phyloP scores from a whole-genome alignment of 108 stramenopile genomes.

The Halocafeteria seosinensis region DNA sequence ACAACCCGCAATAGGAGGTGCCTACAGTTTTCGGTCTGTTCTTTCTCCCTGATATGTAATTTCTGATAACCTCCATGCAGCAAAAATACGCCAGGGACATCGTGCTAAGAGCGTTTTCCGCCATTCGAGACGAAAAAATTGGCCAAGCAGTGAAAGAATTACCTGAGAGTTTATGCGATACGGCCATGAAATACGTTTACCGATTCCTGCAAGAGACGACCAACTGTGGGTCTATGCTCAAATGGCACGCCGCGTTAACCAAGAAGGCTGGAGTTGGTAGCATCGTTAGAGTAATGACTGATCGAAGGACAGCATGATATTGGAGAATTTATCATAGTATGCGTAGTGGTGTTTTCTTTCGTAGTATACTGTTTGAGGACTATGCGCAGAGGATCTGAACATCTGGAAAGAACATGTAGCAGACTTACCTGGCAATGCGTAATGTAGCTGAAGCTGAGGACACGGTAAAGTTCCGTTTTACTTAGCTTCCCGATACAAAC shows the following conservation, averaged over 20 bases:
- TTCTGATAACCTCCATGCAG: not conserved
- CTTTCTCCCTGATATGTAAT: too few relatives aligned
- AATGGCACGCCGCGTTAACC: slow-evolving; percentile 7
- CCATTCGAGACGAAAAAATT: not conserved
- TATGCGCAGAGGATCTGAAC: too few relatives aligned
- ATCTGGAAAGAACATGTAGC: too few relatives aligned
- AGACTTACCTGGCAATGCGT: too few relatives aligned
- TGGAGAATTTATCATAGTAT: too few relatives aligned
- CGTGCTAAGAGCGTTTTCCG: not conserved
- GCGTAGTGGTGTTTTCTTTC: too few relatives aligned
- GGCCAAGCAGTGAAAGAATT: not conserved
- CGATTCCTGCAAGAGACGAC: not conserved
- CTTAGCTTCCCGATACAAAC: too few relatives aligned
- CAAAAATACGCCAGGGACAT: not conserved
- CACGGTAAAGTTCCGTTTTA: too few relatives aligned
- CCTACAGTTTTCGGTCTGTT: too few relatives aligned
- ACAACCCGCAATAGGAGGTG: too few relatives aligned
- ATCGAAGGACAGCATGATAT: slow-evolving; percentile 11
- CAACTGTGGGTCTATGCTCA: slow-evolving; percentile 6
- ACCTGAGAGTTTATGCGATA: not conserved
- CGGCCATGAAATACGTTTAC: slow-evolving; percentile 16
- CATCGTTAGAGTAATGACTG: slow-evolving; percentile 8
- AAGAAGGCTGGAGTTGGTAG: slow-evolving; percentile 3
- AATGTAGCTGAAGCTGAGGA: too few relatives aligned
- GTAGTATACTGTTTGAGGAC: too few relatives aligned